Percentiles rank a stretch among this genome's conserved stretches.
phyloP scores from a whole-genome alignment of 2,329 filamentous ascomycete species.

The Xylaria sp. region DNA sequence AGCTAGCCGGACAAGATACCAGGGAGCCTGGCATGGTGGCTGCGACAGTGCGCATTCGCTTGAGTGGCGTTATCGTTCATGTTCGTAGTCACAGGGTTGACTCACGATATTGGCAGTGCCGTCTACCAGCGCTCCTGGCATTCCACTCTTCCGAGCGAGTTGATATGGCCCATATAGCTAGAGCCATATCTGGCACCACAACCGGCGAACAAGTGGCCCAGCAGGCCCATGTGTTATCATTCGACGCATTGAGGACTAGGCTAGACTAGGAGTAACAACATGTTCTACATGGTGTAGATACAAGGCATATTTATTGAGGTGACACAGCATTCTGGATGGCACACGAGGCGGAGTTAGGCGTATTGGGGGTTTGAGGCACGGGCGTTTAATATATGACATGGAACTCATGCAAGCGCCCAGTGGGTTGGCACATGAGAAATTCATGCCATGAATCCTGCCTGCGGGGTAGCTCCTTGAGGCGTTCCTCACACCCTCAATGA shows the following conservation, averaged over 20 bases:
- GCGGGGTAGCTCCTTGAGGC: conserved; percentile 9
- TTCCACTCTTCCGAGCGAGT: background rate
- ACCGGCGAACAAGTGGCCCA: background rate
- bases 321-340: background rate
- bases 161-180: background rate
- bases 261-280: background rate
- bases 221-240: background rate
- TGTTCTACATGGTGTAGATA: background rate
- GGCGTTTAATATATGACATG: background rate
- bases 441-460: conserved; percentile 13
- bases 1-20: background rate
- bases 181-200: background rate
- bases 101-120: background rate
- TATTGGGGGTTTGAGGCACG: background rate
- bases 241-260: background rate
- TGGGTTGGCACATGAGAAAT: conserved; percentile 1
- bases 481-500: background rate
- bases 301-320: background rate
- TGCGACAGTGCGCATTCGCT: background rate
- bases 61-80: background rate
- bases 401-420: background rate
- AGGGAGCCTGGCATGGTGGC: background rate
- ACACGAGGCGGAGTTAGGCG: background rate
- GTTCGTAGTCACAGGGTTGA: background rate
- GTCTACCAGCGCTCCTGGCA: background rate